Percentiles rank a stretch among this genome's conserved stretches.
phyloP scores from a whole-genome alignment of 2,329 filamentous ascomycete species.

The Zasmidium angulare region DNA sequence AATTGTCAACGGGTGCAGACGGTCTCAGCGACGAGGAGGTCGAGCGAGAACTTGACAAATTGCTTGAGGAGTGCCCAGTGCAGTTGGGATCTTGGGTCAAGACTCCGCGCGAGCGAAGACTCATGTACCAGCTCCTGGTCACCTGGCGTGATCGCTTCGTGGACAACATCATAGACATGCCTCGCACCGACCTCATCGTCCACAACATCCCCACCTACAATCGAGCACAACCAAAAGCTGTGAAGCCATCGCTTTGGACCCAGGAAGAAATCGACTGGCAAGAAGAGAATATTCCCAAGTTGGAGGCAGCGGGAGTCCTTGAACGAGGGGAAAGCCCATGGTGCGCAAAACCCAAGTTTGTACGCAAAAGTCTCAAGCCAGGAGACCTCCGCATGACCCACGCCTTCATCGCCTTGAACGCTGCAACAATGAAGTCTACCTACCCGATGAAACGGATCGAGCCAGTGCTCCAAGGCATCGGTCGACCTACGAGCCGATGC shows the following conservation, averaged over 20 bases:
- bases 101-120: background rate
- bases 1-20: background rate
- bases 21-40: background rate
- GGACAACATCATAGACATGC: background rate
- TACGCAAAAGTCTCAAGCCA: background rate
- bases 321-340: background rate
- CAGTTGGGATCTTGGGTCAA: background rate
- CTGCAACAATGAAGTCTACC: background rate
- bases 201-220: background rate
- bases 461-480: background rate
- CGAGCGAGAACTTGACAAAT: background rate
- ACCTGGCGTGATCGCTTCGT: too few species aligned
- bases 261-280: background rate
- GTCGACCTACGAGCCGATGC: too few species aligned
- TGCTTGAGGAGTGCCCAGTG: background rate
- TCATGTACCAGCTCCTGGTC: too few species aligned
- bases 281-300: background rate
- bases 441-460: background rate
- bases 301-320: background rate
- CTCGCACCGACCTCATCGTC: background rate
- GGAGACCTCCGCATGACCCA: background rate
- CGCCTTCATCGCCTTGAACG: background rate
- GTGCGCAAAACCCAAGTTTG: background rate
- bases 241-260: background rate
- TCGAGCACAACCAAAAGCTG: background rate